phyloP scores from a whole-genome alignment of 345 rosid genomes.

The Chamaenerion angustifolium region DNA sequence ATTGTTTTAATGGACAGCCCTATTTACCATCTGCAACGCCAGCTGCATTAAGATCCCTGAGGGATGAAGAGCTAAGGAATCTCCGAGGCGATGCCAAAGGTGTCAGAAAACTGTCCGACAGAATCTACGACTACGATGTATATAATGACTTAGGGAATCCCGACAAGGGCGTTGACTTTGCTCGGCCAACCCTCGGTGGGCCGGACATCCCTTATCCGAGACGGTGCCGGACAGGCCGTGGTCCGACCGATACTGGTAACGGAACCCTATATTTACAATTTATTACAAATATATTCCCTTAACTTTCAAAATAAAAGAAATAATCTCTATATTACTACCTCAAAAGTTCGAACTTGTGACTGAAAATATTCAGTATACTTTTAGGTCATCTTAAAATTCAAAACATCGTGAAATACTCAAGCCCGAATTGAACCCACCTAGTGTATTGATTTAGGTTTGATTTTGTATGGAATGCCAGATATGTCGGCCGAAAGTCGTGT shows the following conservation, averaged over 20 bases:
- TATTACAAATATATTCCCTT: neutral
- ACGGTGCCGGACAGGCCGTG: conserved; percentile 88
- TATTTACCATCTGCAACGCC: conserved; percentile 81
- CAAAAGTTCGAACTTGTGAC: no score
- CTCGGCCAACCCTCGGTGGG: conserved; percentile 70
- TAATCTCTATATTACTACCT: no score
- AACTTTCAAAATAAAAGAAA: no score
- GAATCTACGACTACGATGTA: conserved; percentile 65
- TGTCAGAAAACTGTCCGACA: conserved; percentile 63
- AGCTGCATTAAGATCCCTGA: conserved; percentile 43
- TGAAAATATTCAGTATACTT: neutral
- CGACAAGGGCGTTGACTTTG: conserved; percentile 43
- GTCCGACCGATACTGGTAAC: conserved; percentile 41
- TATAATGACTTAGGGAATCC: conserved; percentile 97
- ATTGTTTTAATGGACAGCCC: conserved; percentile 41
- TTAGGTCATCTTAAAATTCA: no score
- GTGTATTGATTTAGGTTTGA: no score
- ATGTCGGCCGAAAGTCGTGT: conserved; percentile 61
- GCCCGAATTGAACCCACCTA: no score
- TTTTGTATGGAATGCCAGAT: conserved; percentile 32
- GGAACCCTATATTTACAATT: no score
- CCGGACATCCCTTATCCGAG: conserved; percentile 61
- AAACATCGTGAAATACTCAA: no score
- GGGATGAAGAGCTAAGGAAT: conserved; percentile 55
- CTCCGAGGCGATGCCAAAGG: conserved; percentile 64